Evolutionary conservation across 139 green algal species (phyloP), one percentile per base, ranked within the genome.

Genomic region (Chlamydomonas applanata): DNA sequence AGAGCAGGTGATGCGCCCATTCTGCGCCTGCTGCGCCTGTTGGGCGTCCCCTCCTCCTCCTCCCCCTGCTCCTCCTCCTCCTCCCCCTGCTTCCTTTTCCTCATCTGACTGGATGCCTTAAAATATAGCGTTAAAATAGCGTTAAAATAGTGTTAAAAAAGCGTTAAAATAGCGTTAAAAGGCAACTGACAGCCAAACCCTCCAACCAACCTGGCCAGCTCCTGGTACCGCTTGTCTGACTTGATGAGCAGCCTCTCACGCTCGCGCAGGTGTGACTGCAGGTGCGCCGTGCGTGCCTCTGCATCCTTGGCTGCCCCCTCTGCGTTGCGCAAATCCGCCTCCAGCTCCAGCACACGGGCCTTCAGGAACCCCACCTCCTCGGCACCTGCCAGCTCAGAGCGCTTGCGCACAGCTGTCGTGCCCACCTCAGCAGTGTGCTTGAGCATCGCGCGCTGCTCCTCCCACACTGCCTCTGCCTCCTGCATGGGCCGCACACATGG

Each of bases 151-250:
- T 33, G 5, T 62, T n/a, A 33, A 20, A 16, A 62, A 62, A 29
- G 54, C 54, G 16, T 62, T 62, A n/a, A n/a, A n/a, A n/a, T n/a
- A n/a, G n/a, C n/a, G n/a, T n/a, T n/a, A n/a, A n/a, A n/a, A n/a
- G 54, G 22, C 54, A 29, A 62, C 4, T 9, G 54, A 20, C 54
- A 62, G 54, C 22, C 17, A 35, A 29, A 40, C 35, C 59, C 59
- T 35, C n/a, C 54, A 33, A 17, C 54, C 25, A 49, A 69, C 62
- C 62, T 69, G 4, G 7, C 40, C 7, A 69, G 62, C 62, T 69
- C 62, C 33, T 69, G 62, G 62, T 69, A 52, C 40, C 62, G 62
- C 62, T 69, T 69, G 33, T 69, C 62, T 29, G 62, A 30, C 62
- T 69, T 69, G 62, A 69, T 17, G 32, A 69, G 25, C 30, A 69